These are phyloP conservation scores for Epichloe hybrida DNA, from an alignment of 2,329 filamentous ascomycete genomes.

Conservation along the genomic window DNA sequence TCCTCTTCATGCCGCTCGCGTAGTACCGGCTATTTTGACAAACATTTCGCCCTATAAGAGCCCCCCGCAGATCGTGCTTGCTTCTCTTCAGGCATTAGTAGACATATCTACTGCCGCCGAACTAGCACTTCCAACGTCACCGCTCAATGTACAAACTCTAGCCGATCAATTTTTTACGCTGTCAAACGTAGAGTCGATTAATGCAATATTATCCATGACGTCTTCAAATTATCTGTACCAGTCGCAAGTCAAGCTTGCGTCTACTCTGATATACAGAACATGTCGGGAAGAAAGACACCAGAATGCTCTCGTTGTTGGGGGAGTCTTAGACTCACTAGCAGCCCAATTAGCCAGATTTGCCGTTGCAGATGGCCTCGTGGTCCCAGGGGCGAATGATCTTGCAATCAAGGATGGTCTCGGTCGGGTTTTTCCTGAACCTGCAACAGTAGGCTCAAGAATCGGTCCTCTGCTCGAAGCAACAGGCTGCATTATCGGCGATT, in stretches of 20 bases:
- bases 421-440: constrained; percentile 46
- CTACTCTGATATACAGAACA: constrained; percentile 40
- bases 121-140: constrained; percentile 37
- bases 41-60: constrained; percentile 53
- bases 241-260: constrained; percentile 47
- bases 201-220: constrained; percentile 49
- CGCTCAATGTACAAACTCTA: constrained; percentile 35
- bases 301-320: constrained; percentile 56
- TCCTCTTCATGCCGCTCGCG: constrained; percentile 55
- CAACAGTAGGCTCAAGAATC: constrained; percentile 45
- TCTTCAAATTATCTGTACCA: constrained; percentile 39
- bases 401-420: constrained; percentile 40
- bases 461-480: constrained; percentile 65
- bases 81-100: constrained; percentile 61
- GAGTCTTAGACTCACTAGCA: constrained; percentile 63
- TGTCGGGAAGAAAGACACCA: constrained; percentile 60
- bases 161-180: constrained; percentile 57
- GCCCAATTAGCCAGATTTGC: constrained; percentile 59
- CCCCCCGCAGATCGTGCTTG: constrained; percentile 52
- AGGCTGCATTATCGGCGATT: constrained; percentile 62
- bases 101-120: constrained; percentile 54
- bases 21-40: constrained; percentile 56
- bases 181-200: constrained; percentile 47
- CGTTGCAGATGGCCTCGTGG: constrained; percentile 52
- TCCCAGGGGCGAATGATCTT: constrained; percentile 46